Base-by-base conservation (phyloP, 192 early-diverging fungal species). In the Gaertneriomyces semiglobifer region DNA sequence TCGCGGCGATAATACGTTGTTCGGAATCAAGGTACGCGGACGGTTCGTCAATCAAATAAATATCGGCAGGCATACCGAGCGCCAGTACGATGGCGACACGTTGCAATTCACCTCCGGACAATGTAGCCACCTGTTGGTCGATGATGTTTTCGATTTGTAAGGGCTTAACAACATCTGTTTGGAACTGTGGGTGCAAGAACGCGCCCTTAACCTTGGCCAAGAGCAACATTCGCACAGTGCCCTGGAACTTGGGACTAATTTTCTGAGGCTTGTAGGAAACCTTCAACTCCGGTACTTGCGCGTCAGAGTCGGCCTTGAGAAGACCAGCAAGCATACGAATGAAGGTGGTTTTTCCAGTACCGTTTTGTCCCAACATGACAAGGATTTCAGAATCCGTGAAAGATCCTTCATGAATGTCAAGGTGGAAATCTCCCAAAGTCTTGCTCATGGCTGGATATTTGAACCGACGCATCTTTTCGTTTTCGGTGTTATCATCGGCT, bases 91-190 rank as follows among this genome's bases (percentile, higher is more conserved):
- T 89, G 60, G 96, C 94, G 42, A 98, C 96, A 82, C 96, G 93
- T 83, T 98, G 96, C 89, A 98, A 86, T 85, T 98, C 94, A 88
- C 94, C 94, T 79, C 94, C 96, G 62, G 96, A 98, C 71, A 98
- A 83, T 58, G 73, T 82, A 56, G 50, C 61, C 4, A 94, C 91
- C 48, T 89, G 84, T 71, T 96, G 90, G 78, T 98, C 95, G 62
- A 98, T 86, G 69, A 98, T 91, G 71, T 81, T 84, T 38, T 98
- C 96, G 66, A 96, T 93, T 60, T 88, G 80, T 71, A 98, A 74
- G 11, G 96, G 96, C 83, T 96, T 96, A 56, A 92, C 80, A 38
- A 98, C 96, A 74, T 98, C 93, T 6, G 93, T 90, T 75, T 95
- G 88, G 90, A 98, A 98, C 76, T 96, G 93, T 73, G 93, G 87